Conservation (phyloP, 805 yeast species). For the Lipomyces starkeyi region DNA sequence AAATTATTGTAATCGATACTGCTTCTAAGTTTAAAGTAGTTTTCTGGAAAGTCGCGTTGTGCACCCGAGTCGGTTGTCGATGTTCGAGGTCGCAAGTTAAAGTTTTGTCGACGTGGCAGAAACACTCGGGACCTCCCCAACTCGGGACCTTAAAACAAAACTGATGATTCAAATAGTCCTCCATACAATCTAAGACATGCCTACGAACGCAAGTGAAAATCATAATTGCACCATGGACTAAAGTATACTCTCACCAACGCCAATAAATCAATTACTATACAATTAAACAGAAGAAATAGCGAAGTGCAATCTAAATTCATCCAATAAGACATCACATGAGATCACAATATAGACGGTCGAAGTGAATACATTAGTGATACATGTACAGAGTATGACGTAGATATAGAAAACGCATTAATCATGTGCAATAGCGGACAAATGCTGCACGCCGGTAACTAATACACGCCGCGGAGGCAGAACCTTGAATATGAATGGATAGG, state of each 20-base stretch:
- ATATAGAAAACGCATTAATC: neutral
- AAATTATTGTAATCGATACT: neutral
- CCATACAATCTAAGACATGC: no score
- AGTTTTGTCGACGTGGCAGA: conserved; percentile 6
- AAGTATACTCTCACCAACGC: neutral
- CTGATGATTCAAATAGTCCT: no score
- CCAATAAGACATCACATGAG: neutral
- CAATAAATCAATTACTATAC: neutral
- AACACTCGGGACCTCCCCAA: neutral
- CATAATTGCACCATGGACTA: neutral
- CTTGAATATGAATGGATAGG: neutral
- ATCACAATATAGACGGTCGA: neutral
- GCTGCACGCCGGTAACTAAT: neutral
- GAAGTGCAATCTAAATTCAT: neutral
- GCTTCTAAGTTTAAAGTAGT: neutral
- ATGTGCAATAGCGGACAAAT: neutral
- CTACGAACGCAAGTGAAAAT: neutral
- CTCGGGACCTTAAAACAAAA: neutral
- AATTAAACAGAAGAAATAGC: neutral
- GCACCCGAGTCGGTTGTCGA: neutral
- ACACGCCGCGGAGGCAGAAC: neutral
- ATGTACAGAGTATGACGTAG: neutral
- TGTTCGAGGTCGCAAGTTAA: neutral
- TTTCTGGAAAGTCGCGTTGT: neutral
- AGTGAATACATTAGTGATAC: neutral